A percentile compares a stretch with the other conserved stretches of the same genome.
phyloP scores from a whole-genome alignment of 2,329 filamentous ascomycete genomes.

The Aspergillus flavus region DNA sequence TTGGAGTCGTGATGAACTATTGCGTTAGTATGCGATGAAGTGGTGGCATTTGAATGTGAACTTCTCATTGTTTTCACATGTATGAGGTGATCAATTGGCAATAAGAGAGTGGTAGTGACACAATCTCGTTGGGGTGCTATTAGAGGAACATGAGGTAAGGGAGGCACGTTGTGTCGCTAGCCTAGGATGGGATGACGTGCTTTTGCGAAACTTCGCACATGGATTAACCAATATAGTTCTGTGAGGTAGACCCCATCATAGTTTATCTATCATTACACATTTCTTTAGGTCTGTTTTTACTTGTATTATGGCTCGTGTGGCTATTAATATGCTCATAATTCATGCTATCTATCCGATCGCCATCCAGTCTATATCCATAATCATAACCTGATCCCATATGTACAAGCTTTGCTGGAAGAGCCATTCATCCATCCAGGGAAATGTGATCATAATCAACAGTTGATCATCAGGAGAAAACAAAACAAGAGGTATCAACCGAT shows the following conservation, averaged over 20 bases:
- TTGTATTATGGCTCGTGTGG: not conserved
- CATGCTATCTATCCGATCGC: slow-evolving; percentile 7
- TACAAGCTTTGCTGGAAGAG: slow-evolving; percentile 1
- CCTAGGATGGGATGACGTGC: not conserved
- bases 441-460: slow-evolving; percentile 4
- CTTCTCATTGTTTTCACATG: not conserved
- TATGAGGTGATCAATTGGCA: slow-evolving; percentile 3
- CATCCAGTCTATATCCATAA: slow-evolving; percentile 4
- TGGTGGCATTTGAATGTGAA: not conserved
- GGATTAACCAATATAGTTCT: not conserved
- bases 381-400: slow-evolving; percentile 4
- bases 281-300: not conserved
- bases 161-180: not conserved
- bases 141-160: not conserved
- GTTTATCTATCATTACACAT: not conserved
- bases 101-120: not conserved
- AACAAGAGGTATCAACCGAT: slow-evolving; percentile 3
- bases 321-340: slow-evolving; percentile 2
- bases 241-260: not conserved
- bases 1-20: slow-evolving; percentile 5
- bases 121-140: not conserved
- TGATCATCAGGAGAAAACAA: not conserved
- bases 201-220: not conserved
- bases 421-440: slow-evolving; percentile 1
- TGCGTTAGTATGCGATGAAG: not conserved